phyloP scores from a whole-genome alignment of 148 eudicot species.

The Amaranthus cruentus region DNA sequence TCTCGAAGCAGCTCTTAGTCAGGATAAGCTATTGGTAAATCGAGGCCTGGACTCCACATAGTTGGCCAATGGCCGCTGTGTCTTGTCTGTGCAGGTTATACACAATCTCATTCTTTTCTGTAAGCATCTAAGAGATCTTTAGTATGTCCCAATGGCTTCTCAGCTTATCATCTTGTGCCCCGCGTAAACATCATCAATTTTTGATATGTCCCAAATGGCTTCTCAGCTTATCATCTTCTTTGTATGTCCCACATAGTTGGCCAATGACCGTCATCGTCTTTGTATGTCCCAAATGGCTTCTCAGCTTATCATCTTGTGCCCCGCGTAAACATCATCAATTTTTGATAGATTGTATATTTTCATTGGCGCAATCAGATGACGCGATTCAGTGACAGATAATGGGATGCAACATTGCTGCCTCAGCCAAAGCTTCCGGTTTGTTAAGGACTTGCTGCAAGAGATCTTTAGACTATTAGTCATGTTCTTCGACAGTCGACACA shows the following conservation, averaged over 20 bases:
- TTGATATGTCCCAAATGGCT: too few species aligned
- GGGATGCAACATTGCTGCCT: background rate
- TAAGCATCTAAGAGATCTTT: background rate
- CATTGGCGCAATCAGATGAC: too few species aligned
- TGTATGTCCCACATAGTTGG: too few species aligned
- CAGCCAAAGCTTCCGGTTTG: background rate
- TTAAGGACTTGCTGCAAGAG: background rate
- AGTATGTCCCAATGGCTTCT: too few species aligned
- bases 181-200: too few species aligned
- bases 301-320: too few species aligned
- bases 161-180: too few species aligned
- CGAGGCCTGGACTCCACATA: conserved; percentile 12
- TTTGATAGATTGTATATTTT: too few species aligned
- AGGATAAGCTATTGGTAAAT: conserved; percentile 12
- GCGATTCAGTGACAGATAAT: too few species aligned
- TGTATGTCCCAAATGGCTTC: too few species aligned
- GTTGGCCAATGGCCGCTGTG: background rate
- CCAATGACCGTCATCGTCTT: background rate
- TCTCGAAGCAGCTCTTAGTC: conserved; percentile 32
- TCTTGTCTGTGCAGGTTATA: background rate
- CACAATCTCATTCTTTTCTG: background rate
- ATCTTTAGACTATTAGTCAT: background rate
- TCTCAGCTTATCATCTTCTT: too few species aligned
- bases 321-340: too few species aligned
- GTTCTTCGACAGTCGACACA: background rate